Evolutionary conservation across 2,329 filamentous ascomycete species (phyloP), one percentile per base, ranked within the genome.

Genomic region (Claviceps arundinis): DNA sequence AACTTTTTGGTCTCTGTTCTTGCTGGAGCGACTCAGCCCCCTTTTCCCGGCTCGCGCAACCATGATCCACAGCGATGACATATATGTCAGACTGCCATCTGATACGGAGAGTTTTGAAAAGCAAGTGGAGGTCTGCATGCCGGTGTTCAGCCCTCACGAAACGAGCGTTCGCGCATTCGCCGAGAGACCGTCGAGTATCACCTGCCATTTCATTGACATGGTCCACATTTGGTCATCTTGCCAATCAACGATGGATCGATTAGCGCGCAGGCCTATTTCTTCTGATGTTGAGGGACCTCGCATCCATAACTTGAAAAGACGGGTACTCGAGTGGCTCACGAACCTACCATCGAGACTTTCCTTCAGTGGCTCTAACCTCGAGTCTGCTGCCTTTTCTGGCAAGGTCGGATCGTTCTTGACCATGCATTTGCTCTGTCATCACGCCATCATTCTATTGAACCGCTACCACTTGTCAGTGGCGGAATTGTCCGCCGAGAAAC

Each of bases 1-100:
- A 52, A 87, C 83, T 0, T 84, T 87, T 60, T 89, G 84, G 84
- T 78, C 81, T 30, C 76, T 80, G 50, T 86, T 83, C 58, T 68
- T 87, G 58, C 75, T 86, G 64, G 85, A 89, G 66, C 77, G 82
- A 47, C 77, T 84, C 55, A 81, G 78, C 47, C 77, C 77, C 14
- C 74, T 81, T 54, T 81, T 75, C 50, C 74, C 75, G 1, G 70
- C 73, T 2, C 72, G 74, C 2, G 65, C 73, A 6, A 77, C 73
- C 47, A 74, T 78, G 55, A 73, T 87, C 54, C 77, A 80, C 47
- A 70, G 77, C 4, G 77, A 84, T 55, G 80, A 87, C 54, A 76
- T 85, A 43, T 83, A 84, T 59, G 70, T 86, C 13, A 77, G 80
- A 50, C 71, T 89, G 5, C 85, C 85, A 3, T 80, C 77, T 58